Conservation (phyloP, 106 monocot species). For the Posidonia australis region DNA sequence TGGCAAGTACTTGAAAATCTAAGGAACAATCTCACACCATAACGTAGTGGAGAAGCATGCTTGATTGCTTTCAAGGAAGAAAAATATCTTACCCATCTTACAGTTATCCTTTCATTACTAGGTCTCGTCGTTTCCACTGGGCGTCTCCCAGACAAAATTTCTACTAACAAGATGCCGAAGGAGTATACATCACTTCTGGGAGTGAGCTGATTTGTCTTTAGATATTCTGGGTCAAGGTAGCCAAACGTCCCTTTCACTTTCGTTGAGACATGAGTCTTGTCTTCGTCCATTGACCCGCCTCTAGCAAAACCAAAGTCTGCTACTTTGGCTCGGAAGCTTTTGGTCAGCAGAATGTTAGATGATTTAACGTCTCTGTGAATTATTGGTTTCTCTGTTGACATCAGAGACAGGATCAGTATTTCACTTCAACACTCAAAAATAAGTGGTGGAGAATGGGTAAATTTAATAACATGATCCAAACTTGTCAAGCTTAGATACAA, state of each 20-base stretch:
- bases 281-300: slow-evolving; percentile 38
- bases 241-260: slow-evolving; percentile 82
- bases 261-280: slow-evolving; percentile 60
- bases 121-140: slow-evolving; percentile 55
- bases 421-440: slow-evolving; percentile 4
- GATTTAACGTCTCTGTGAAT: slow-evolving; percentile 89
- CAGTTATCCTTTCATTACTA: slow-evolving; percentile 51
- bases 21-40: no score
- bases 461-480: neutral
- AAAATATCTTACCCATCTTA: slow-evolving; percentile 46
- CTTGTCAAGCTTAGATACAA: no score
- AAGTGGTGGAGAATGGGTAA: neutral
- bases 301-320: slow-evolving; percentile 86
- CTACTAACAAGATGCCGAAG: slow-evolving; percentile 70
- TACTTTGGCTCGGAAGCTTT: slow-evolving; percentile 65
- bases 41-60: no score
- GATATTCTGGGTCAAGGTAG: slow-evolving; percentile 84
- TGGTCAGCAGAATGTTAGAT: slow-evolving; percentile 76
- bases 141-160: slow-evolving; percentile 76
- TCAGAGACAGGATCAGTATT: no score
- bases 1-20: neutral
- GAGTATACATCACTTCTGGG: slow-evolving; percentile 85
- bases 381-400: slow-evolving; percentile 56
- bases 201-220: slow-evolving; percentile 60
- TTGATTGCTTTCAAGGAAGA: neutral